Percentiles rank a stretch among this genome's conserved stretches.
These are phyloP conservation scores for Stereocaulon alpinum DNA, from an alignment of 495 filamentous ascomycete species.

Conservation along the genomic window DNA sequence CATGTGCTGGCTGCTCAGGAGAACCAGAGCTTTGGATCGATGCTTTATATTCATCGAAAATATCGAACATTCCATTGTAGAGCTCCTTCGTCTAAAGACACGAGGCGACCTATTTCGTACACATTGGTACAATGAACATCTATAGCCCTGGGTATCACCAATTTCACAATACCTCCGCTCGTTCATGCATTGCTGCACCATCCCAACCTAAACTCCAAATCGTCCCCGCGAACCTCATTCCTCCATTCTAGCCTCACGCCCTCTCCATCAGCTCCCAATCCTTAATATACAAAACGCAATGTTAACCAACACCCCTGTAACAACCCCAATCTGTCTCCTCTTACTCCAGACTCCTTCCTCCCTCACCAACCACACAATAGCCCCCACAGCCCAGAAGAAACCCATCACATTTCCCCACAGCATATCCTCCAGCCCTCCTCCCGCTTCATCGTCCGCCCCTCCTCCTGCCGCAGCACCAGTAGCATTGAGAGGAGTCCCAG, in stretches of 20 bases:
- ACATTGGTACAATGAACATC: background rate
- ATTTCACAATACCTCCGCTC: background rate
- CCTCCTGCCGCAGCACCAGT: slow-evolving; percentile 30
- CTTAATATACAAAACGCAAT: slow-evolving; percentile 57
- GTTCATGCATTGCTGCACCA: slow-evolving; percentile 1
- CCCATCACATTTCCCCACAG: slow-evolving; percentile 80
- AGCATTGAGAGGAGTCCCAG: slow-evolving; percentile 31
- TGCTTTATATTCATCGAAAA: background rate
- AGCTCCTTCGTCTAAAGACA: background rate
- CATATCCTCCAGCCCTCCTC: slow-evolving; percentile 65
- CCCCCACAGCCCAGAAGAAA: slow-evolving; percentile 88
- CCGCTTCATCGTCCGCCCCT: slow-evolving; percentile 44
- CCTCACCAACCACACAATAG: slow-evolving; percentile 69
- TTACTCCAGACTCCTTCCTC: slow-evolving; percentile 84
- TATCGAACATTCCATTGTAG: background rate
- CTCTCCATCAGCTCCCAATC: slow-evolving; percentile 22
- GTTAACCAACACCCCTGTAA: slow-evolving; percentile 69
- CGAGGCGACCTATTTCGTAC: background rate
- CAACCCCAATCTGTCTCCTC: slow-evolving; percentile 72
- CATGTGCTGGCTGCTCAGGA: slow-evolving; percentile 4
- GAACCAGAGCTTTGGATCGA: background rate
- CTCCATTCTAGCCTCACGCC: background rate
- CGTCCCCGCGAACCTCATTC: background rate
- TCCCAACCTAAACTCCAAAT: background rate
- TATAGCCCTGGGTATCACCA: slow-evolving; percentile 4